Percentiles rank a stretch among this genome's conserved stretches.
Evolutionary conservation across 140 eudicot genomes (phyloP).

Genomic region (Bidens hawaiensis): DNA sequence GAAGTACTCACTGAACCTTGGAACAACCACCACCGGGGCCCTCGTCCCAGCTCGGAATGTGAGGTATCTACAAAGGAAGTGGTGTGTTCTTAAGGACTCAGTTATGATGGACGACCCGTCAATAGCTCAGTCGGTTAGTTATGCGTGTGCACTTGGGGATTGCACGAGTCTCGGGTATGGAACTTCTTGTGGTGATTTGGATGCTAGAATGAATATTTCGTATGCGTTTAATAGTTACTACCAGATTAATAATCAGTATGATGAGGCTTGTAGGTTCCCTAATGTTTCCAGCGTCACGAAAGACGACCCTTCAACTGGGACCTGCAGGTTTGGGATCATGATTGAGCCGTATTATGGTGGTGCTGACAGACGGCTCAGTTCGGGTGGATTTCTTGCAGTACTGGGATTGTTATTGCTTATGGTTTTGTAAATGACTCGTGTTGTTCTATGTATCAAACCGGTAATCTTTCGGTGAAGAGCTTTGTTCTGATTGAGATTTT

Average conservation of each 20-base stretch:
- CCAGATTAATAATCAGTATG: slow-evolving; percentile 54
- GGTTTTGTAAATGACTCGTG: slow-evolving; percentile 23
- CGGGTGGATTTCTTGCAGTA: slow-evolving; percentile 19
- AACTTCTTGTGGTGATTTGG: slow-evolving; percentile 52
- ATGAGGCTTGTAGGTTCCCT: slow-evolving; percentile 52
- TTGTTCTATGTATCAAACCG: slow-evolving; percentile 14
- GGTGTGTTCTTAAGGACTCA: slow-evolving; percentile 70
- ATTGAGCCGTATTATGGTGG: slow-evolving; percentile 37
- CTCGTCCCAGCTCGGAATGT: slow-evolving; percentile 52
- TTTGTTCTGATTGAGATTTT: slow-evolving; percentile 7
- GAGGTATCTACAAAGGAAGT: slow-evolving; percentile 40
- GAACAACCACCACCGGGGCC: slow-evolving; percentile 43
- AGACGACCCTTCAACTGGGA: slow-evolving; percentile 38
- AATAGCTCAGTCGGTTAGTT: slow-evolving; percentile 51
- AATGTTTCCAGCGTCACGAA: slow-evolving; percentile 40
- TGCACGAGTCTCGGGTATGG: slow-evolving; percentile 62
- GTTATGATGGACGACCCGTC: slow-evolving; percentile 45
- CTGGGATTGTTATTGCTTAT: slow-evolving; percentile 21
- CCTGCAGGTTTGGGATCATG: slow-evolving; percentile 48
- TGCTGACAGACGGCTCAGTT: slow-evolving; percentile 16
- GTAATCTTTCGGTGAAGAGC: slow-evolving; percentile 30
- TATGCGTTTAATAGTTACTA: slow-evolving; percentile 60
- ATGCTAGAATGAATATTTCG: slow-evolving; percentile 39
- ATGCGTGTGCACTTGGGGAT: slow-evolving; percentile 62
- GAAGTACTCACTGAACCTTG: slow-evolving; percentile 59